A percentile compares a stretch with the other conserved stretches of the same genome.
Conservation (phyloP, 352 stramenopile species). For the Plasmopara viticola region DNA sequence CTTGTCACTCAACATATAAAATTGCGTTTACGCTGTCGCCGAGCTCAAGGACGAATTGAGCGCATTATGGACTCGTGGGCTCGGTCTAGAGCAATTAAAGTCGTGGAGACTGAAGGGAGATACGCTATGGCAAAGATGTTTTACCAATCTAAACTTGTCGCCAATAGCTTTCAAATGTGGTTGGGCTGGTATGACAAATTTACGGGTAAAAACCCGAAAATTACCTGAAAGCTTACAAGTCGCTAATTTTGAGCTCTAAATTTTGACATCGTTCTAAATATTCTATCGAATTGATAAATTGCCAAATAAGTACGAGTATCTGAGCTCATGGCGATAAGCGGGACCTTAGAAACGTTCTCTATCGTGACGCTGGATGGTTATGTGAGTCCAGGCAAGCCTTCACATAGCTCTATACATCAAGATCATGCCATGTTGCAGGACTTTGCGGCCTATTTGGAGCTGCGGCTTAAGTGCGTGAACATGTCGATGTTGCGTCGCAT, state of each 20-base stretch:
- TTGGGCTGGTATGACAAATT: slow-evolving; percentile 10
- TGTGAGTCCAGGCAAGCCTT: slow-evolving; percentile 17
- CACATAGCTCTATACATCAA: slow-evolving; percentile 16
- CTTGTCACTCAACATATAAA: slow-evolving; percentile 11
- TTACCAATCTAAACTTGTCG: slow-evolving; percentile 24
- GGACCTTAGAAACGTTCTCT: slow-evolving; percentile 1
- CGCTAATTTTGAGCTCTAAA: not conserved
- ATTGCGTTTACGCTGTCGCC: slow-evolving; percentile 11
- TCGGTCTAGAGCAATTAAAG: slow-evolving; percentile 5
- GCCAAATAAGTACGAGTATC: too few species aligned
- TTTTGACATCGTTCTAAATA: too few species aligned
- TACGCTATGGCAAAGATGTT: slow-evolving; percentile 44
- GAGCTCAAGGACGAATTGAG: slow-evolving; percentile 11
- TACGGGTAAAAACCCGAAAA: not conserved
- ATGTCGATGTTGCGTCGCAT: slow-evolving; percentile 48
- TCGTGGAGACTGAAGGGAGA: slow-evolving; percentile 36
- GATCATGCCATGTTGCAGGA: slow-evolving; percentile 41
- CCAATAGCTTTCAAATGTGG: slow-evolving; percentile 15
- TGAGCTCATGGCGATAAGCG: not conserved
- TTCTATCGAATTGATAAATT: too few species aligned
- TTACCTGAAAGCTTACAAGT: too few species aligned
- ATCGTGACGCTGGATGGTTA: slow-evolving; percentile 28
- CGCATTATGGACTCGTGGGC: slow-evolving; percentile 2
- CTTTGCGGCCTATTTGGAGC: slow-evolving; percentile 50
- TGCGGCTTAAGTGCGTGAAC: slow-evolving; percentile 38